Conservation (phyloP, 139 green algal species). For the Closterium sp. region DNA sequence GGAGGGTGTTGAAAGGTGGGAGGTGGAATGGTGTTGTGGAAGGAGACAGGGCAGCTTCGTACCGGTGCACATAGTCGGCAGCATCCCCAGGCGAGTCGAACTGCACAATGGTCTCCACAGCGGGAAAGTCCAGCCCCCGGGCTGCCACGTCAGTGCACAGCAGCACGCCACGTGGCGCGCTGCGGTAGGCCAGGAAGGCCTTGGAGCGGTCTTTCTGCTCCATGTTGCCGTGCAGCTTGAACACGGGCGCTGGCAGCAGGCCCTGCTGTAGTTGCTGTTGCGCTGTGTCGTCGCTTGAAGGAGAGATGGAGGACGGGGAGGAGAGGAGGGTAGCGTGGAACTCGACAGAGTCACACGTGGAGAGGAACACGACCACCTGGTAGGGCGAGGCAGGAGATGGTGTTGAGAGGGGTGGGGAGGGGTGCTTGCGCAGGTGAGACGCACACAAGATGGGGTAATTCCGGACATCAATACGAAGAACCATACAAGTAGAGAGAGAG, state of each 20-base stretch:
- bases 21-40: too few relatives aligned
- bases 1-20: background rate
- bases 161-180: constrained; percentile 66
- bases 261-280: background rate
- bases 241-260: constrained; percentile 52
- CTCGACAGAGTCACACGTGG: constrained; percentile 85
- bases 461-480: too few relatives aligned
- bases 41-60: too few relatives aligned
- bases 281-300: background rate
- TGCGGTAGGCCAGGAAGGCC: constrained; percentile 71
- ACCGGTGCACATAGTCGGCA: constrained; percentile 67
- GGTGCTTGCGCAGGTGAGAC: background rate
- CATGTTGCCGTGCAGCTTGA: constrained; percentile 92
- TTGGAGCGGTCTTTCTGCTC: constrained; percentile 73
- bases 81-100: constrained; percentile 84
- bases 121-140: constrained; percentile 84
- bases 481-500: too few relatives aligned
- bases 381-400: background rate
- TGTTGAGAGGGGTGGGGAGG: too few relatives aligned
- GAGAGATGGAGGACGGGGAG: background rate
- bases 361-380: constrained; percentile 93
- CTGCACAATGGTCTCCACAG: constrained; percentile 83
- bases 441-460: too few relatives aligned
- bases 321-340: constrained; percentile 47
- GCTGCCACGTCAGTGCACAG: constrained; percentile 73